Conservation (phyloP, 495 filamentous ascomycete species). For the Daldinia childiae region DNA sequence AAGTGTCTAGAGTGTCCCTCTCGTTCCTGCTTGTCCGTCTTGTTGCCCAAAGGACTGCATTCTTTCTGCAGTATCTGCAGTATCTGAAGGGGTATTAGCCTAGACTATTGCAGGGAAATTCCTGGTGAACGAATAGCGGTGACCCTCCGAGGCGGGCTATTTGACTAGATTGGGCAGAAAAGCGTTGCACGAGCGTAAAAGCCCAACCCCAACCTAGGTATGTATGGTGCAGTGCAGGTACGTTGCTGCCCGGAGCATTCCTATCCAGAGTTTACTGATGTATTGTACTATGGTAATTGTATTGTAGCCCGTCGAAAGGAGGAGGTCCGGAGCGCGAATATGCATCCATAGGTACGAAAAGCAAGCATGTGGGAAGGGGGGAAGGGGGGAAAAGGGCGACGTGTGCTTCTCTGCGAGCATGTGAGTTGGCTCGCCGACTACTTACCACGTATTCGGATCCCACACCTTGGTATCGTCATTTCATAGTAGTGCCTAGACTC, state of each 20-base stretch:
- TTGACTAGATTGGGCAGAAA: slow-evolving; percentile 49
- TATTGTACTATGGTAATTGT: slow-evolving; percentile 3
- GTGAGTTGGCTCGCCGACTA: slow-evolving; percentile 28
- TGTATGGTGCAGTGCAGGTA: slow-evolving; percentile 23
- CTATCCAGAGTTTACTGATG: slow-evolving; percentile 14
- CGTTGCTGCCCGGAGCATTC: slow-evolving; percentile 42
- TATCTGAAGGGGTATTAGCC: slow-evolving; percentile 29
- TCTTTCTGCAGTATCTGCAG: slow-evolving; percentile 17
- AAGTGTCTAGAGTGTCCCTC: not conserved
- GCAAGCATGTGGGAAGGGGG: slow-evolving; percentile 8
- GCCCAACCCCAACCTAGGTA: slow-evolving; percentile 28
- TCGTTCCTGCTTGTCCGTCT: slow-evolving; percentile 28
- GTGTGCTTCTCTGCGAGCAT: slow-evolving; percentile 24
- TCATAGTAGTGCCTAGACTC: slow-evolving; percentile 6
- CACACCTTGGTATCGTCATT: slow-evolving; percentile 29
- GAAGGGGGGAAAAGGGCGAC: slow-evolving; percentile 1
- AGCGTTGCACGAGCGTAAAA: slow-evolving; percentile 39
- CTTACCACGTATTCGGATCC: slow-evolving; percentile 39
- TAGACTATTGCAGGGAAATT: slow-evolving; percentile 36
- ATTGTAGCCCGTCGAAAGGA: slow-evolving; percentile 20
- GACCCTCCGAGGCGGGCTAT: slow-evolving; percentile 37
- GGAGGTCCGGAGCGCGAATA: slow-evolving; percentile 22
- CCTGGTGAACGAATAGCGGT: slow-evolving; percentile 44
- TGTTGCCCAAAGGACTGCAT: slow-evolving; percentile 43
- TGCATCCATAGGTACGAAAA: slow-evolving; percentile 22